A percentile compares a stretch with the other conserved stretches of the same genome.
Conservation (phyloP, 2,329 filamentous ascomycete genomes). For the Orbilia javanica region DNA sequence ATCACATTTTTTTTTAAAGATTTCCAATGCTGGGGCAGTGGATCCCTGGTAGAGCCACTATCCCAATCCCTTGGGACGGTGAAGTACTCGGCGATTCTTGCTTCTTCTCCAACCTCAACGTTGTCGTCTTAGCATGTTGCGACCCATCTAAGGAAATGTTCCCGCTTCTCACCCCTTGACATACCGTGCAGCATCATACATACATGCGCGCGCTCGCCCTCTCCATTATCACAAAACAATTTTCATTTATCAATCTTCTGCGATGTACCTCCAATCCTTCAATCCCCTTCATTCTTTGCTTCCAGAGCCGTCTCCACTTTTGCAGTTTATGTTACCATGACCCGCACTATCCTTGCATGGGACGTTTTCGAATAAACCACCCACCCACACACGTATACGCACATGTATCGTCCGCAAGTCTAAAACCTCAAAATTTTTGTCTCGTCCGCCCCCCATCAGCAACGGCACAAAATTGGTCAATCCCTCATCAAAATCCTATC, state of each 20-base stretch:
- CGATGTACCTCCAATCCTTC: constrained; percentile 9
- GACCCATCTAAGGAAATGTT: constrained; percentile 11
- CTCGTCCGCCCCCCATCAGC: constrained; percentile 14
- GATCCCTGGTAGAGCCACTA: constrained; percentile 12
- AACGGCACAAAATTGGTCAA: background rate
- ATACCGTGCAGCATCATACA: background rate
- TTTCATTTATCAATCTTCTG: constrained; percentile 8
- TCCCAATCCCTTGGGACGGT: constrained; percentile 37
- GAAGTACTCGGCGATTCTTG: constrained; percentile 17
- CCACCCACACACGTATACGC: background rate
- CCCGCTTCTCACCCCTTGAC: constrained; percentile 1
- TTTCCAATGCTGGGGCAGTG: background rate
- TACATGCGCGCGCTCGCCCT: background rate
- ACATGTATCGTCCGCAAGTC: background rate
- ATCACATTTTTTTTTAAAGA: constrained; percentile 31
- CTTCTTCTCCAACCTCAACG: constrained; percentile 21
- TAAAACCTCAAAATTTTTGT: constrained; percentile 9
- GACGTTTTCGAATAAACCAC: constrained; percentile 8
- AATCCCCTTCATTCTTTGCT: constrained; percentile 9
- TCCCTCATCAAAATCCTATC: background rate
- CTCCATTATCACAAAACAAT: background rate
- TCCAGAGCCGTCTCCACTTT: constrained; percentile 12
- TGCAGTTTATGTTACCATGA: background rate
- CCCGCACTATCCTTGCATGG: constrained; percentile 5
- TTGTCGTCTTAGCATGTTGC: constrained; percentile 15